Percentiles rank a stretch among this genome's conserved stretches.
These are phyloP conservation scores for Drosera spatulata DNA, from an alignment of 179 eudicot species.

Conservation along the genomic window DNA sequence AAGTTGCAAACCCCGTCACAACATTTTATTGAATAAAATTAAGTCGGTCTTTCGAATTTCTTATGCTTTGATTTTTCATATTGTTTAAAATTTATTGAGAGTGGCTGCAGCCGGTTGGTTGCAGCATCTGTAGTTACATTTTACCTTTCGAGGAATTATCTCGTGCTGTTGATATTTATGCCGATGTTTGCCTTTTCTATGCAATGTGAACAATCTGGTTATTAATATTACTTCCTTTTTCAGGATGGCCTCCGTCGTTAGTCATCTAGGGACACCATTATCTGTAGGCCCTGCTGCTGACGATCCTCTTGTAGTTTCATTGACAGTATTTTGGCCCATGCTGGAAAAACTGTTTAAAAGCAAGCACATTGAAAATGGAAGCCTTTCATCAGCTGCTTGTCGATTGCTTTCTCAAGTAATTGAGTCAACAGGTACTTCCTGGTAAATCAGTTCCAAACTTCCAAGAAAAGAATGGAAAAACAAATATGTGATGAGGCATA, in stretches of 20 bases:
- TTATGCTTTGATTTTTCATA: no score
- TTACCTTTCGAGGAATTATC: no score
- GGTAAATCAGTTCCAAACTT: background rate
- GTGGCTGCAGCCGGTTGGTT: no score
- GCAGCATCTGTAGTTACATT: no score
- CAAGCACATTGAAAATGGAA: conserved; percentile 63
- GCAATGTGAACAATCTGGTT: no score
- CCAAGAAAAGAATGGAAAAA: background rate
- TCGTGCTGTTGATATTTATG: no score
- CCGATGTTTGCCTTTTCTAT: no score
- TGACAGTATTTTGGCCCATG: conserved; percentile 86
- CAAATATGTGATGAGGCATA: background rate
- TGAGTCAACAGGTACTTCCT: conserved; percentile 65
- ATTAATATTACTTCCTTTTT: background rate
- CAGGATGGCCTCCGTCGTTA: conserved; percentile 83
- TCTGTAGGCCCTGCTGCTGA: conserved; percentile 38
- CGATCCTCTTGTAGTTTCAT: conserved; percentile 43
- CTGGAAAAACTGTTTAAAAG: conserved; percentile 76
- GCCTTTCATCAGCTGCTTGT: conserved; percentile 79
- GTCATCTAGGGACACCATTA: conserved; percentile 51
- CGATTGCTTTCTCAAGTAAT: conserved; percentile 88
- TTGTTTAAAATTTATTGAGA: no score
- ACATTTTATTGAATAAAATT: no score
- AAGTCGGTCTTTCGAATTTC: no score
- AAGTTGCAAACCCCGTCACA: no score